Evolutionary conservation across 768 basidiomycete genomes (phyloP).

Genomic region (Tricholoma bakamatsutake): DNA sequence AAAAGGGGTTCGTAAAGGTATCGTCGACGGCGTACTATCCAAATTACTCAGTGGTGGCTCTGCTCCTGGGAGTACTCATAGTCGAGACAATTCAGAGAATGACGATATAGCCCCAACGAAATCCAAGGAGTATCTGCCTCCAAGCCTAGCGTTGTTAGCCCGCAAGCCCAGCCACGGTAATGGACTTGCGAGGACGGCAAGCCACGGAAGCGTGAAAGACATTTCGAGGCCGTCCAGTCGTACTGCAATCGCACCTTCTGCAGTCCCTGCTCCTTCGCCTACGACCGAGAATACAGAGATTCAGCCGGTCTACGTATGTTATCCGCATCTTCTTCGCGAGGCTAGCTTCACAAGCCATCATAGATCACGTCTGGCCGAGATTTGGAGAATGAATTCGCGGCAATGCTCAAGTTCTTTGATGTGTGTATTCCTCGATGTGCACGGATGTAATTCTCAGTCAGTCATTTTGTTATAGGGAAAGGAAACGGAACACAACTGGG

Average conservation of each 20-base stretch:
- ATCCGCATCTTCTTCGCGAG: slow-evolving; percentile 1
- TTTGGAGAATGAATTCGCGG: slow-evolving; percentile 77
- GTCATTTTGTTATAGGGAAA: slow-evolving; percentile 55
- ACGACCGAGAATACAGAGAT: slow-evolving; percentile 42
- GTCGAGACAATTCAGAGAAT: slow-evolving; percentile 55
- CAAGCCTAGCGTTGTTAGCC: slow-evolving; percentile 58
- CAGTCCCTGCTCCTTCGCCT: slow-evolving; percentile 28
- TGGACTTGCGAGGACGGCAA: slow-evolving; percentile 38
- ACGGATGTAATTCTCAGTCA: neutral
- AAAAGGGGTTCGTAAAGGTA: slow-evolving; percentile 82
- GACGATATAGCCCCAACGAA: slow-evolving; percentile 38
- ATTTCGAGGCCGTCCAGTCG: slow-evolving; percentile 56
- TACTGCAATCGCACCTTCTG: slow-evolving; percentile 41
- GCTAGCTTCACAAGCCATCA: neutral
- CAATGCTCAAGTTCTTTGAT: slow-evolving; percentile 78
- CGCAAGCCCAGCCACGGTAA: slow-evolving; percentile 39
- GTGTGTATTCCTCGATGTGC: slow-evolving; percentile 31
- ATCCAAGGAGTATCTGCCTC: slow-evolving; percentile 66
- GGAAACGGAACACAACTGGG: slow-evolving; percentile 97
- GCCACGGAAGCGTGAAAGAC: slow-evolving; percentile 45
- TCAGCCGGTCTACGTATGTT: slow-evolving; percentile 63
- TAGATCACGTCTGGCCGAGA: slow-evolving; percentile 84
- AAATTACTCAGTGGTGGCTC: slow-evolving; percentile 46
- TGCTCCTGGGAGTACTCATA: slow-evolving; percentile 37
- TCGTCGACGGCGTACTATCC: slow-evolving; percentile 72